Evolutionary conservation across 768 basidiomycete species (phyloP), one percentile per base, ranked within the genome.

Genomic region (Albatrellus ellisii): DNA sequence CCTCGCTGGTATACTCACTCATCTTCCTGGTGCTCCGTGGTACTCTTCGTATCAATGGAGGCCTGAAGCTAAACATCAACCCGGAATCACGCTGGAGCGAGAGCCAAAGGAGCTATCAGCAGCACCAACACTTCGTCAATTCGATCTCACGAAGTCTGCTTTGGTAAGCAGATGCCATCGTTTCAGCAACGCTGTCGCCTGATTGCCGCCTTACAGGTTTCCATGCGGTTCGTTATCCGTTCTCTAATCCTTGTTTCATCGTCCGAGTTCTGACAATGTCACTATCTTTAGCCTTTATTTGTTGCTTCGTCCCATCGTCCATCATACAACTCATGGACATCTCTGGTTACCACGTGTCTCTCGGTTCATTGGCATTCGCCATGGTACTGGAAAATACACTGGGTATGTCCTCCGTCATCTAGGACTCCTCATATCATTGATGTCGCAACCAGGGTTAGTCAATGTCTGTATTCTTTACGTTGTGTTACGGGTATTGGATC

Each of bases 391-490:
- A 42, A 17, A n/a, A 40, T 12, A 12, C 46, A 10, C 37, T 44
- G 12, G 47, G 50, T 51, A n/a, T 4, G 42, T 15, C 28, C 6
- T 75, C 79, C 77, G 53, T 48, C 72, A 45, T 2, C 3, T 17
- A 22, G 11, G 10, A 11, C 25, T 47, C 9, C 49, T 36, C 22
- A 2, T 21, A 8, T 26, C 21, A 17, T 10, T 51, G 25, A 52
- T 47, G n/a, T 27, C 5, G 10, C 15, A 15, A 21, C 5, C 45
- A 86, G 83, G 79, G 32, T 50, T 76, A 21, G 72, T 73, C 18
- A 77, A 85, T 51, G 77, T 79, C 21, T 44, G 68, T 7, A 62
- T 85, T n/a, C 65, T 84, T 22, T 74, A 69, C 62, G 81, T 79
- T 53, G 81, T 77, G 8, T 71, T 82, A 54, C 70, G 74, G 8